Percentiles rank a stretch among this genome's conserved stretches.
phyloP scores from a whole-genome alignment of 805 yeast species.

The Barnettozyma vustinii region DNA sequence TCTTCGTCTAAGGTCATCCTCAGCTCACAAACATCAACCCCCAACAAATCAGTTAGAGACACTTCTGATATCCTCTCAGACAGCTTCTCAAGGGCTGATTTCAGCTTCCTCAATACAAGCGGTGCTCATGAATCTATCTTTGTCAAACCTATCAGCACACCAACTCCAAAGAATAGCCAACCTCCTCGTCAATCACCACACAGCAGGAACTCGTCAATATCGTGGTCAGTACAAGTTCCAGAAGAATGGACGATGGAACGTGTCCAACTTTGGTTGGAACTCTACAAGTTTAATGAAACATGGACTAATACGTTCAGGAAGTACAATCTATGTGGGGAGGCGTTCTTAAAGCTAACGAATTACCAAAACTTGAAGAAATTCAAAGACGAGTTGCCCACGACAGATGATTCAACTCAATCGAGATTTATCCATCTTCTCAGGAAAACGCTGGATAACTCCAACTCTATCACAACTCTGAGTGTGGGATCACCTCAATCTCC shows the following conservation, averaged over 20 bases:
- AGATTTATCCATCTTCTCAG: conserved; percentile 52
- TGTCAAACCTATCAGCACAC: background rate
- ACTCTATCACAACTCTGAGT: conserved; percentile 17
- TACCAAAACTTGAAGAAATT: conserved; percentile 51
- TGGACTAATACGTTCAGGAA: conserved; percentile 67
- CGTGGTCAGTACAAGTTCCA: conserved; percentile 49
- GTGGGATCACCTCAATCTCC: conserved; percentile 12
- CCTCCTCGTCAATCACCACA: conserved; percentile 16
- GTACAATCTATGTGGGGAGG: conserved; percentile 53
- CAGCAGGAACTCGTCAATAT: conserved; percentile 24
- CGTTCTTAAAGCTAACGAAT: conserved; percentile 61
- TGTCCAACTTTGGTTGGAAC: conserved; percentile 62
- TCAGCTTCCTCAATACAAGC: conserved; percentile 24
- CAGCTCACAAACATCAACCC: conserved; percentile 13
- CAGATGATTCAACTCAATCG: conserved; percentile 46
- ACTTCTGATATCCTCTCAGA: conserved; percentile 3
- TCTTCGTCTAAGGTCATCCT: conserved; percentile 12
- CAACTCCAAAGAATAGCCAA: background rate
- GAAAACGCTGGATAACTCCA: conserved; percentile 31
- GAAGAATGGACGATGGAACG: conserved; percentile 69
- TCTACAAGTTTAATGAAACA: conserved; percentile 60
- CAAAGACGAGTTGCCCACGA: conserved; percentile 35
- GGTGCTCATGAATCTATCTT: conserved; percentile 8
- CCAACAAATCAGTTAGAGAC: conserved; percentile 2
- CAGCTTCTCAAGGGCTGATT: conserved; percentile 13